Percentiles rank a stretch among this genome's conserved stretches.
These are phyloP conservation scores for Trifolium subterraneum DNA, from an alignment of 306 rosid species.

Conservation along the genomic window DNA sequence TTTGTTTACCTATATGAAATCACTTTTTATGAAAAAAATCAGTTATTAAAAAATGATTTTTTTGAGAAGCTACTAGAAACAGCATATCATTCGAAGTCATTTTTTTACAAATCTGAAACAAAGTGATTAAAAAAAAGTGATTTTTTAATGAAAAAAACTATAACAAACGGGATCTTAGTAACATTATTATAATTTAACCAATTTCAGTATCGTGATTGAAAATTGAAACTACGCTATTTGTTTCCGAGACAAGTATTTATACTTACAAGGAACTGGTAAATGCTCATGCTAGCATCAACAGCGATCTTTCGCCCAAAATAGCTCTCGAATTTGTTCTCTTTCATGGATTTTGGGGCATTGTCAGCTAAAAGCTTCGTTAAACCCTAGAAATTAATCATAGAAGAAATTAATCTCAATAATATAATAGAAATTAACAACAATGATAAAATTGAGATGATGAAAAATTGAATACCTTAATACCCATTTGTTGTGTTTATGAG, in stretches of 20 bases:
- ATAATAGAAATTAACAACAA: background rate
- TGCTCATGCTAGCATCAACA: conserved; percentile 98
- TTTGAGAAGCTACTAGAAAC: too few species aligned
- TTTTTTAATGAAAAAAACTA: too few species aligned
- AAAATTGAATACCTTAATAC: conserved; percentile 70
- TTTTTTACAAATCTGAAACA: too few species aligned
- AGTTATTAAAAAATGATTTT: too few species aligned
- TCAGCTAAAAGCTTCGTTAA: conserved; percentile 98
- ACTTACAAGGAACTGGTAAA: conserved; percentile 92
- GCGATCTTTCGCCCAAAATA: conserved; percentile 96
- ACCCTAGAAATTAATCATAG: conserved; percentile 61
- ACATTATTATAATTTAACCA: background rate
- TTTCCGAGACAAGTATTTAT: background rate
- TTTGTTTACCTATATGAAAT: too few species aligned
- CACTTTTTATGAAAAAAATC: too few species aligned
- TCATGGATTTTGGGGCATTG: conserved; percentile 91
- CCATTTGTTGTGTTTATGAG: conserved; percentile 43
- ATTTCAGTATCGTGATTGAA: background rate
- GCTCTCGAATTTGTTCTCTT: conserved; percentile 91
- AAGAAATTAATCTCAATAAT: background rate
- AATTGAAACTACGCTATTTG: background rate
- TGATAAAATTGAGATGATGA: background rate
- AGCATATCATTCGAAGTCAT: too few species aligned
- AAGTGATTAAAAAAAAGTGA: too few species aligned
- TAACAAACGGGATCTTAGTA: too few species aligned